These are phyloP conservation scores for Tephrocybe sp. DNA, from an alignment of 768 basidiomycete genomes.

Conservation along the genomic window DNA sequence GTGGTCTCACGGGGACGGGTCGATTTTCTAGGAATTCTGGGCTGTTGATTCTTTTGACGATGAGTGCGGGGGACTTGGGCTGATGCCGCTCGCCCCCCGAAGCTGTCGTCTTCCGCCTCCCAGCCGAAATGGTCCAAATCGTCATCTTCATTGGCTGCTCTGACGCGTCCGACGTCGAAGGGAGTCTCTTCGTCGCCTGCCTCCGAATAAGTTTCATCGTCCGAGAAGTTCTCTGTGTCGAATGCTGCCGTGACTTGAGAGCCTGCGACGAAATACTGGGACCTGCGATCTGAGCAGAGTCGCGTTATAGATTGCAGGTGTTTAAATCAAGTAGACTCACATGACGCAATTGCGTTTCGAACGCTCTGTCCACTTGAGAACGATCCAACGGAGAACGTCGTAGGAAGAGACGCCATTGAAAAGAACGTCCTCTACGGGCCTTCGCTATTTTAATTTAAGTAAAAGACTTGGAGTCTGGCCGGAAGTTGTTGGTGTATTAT, in stretches of 20 bases:
- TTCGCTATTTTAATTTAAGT: neutral
- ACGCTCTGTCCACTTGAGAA: constrained; percentile 49
- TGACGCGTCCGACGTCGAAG: constrained; percentile 11
- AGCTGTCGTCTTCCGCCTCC: constrained; percentile 19
- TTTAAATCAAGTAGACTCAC: constrained; percentile 33
- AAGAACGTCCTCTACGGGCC: neutral
- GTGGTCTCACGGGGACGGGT: constrained; percentile 23
- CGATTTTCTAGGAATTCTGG: neutral
- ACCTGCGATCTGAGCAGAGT: constrained; percentile 54
- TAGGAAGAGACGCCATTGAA: constrained; percentile 47
- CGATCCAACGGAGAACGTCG: constrained; percentile 44
- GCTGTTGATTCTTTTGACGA: neutral
- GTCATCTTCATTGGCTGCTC: constrained; percentile 16
- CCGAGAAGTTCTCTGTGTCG: constrained; percentile 35
- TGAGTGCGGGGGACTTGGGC: neutral
- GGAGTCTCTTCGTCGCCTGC: constrained; percentile 20
- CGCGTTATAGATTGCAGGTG: neutral
- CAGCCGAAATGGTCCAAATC: constrained; percentile 21
- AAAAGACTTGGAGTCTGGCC: too few relatives aligned
- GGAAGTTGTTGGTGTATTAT: neutral
- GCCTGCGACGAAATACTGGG: constrained; percentile 65
- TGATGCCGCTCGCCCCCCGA: neutral
- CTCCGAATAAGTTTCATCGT: constrained; percentile 36
- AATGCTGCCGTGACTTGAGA: constrained; percentile 54
- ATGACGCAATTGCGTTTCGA: constrained; percentile 59